These are phyloP conservation scores for Pouteria glomerata DNA, from an alignment of 148 eudicot genomes.

Conservation along the genomic window DNA sequence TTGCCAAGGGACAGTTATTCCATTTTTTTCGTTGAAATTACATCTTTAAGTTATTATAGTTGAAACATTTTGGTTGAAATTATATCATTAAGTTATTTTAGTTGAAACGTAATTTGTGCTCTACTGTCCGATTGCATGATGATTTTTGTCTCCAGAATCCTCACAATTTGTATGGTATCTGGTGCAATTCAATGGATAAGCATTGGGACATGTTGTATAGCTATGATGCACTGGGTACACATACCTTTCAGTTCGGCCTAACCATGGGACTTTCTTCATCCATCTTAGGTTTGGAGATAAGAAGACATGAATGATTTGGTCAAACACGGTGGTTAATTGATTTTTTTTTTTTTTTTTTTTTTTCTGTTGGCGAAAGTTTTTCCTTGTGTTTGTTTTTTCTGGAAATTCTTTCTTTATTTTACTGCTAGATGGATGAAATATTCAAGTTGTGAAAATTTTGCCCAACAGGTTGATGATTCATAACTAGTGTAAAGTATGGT, in stretches of 20 bases:
- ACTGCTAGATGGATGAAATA: not conserved
- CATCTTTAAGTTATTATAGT: too few species aligned
- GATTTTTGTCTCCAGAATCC: not conserved
- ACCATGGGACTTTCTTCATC: not conserved
- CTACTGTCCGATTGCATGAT: not conserved
- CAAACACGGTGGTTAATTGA: not conserved
- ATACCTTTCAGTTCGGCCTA: not conserved
- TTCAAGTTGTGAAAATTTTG: not conserved
- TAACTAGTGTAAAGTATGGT: not conserved
- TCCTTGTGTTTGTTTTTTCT: not conserved
- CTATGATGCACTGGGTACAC: not conserved
- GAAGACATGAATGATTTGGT: not conserved
- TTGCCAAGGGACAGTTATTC: not conserved
- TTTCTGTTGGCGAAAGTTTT: not conserved
- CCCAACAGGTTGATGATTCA: not conserved
- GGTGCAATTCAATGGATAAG: not conserved
- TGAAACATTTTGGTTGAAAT: too few species aligned
- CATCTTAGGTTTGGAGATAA: not conserved
- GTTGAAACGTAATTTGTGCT: too few species aligned
- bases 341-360: too few species aligned
- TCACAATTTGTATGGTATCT: not conserved
- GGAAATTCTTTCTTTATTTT: not conserved
- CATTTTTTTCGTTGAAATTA: not conserved
- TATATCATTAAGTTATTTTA: too few species aligned
- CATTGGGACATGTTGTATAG: not conserved